These are phyloP conservation scores for Venturia pyrina DNA, from an alignment of 2,329 filamentous ascomycete species.

Conservation along the genomic window DNA sequence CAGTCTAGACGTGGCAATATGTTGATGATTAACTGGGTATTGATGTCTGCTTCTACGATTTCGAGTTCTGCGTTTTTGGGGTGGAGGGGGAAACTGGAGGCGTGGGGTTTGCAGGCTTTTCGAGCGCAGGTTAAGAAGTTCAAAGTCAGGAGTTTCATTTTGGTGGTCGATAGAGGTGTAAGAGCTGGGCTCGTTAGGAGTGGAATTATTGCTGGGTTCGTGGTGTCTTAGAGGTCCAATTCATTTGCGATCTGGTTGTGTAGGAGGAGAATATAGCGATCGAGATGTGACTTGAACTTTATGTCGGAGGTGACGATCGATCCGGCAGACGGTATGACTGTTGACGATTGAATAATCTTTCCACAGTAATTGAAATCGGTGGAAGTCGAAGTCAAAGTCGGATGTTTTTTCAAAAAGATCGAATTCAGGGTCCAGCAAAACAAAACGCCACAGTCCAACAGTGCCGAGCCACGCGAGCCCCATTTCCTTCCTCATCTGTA, in stretches of 20 bases:
- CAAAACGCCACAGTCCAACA: too few species aligned
- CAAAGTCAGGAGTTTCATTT: constrained; percentile 89
- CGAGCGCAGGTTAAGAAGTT: constrained; percentile 96
- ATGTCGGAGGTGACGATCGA: too few species aligned
- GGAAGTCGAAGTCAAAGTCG: not conserved
- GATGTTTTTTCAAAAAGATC: not conserved
- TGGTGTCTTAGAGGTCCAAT: not conserved
- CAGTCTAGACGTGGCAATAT: constrained; percentile 83
- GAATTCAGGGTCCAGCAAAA: not conserved
- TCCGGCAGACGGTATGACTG: too few species aligned
- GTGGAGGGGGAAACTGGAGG: constrained; percentile 78
- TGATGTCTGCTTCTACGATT: constrained; percentile 70
- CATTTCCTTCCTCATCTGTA: too few species aligned
- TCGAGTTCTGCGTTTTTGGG: constrained; percentile 87
- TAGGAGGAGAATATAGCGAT: not conserved
- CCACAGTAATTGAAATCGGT: too few species aligned
- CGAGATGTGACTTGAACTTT: too few species aligned
- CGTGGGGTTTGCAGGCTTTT: constrained; percentile 80
- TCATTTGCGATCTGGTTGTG: not conserved
- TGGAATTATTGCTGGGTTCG: not conserved
- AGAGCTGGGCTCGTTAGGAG: not conserved
- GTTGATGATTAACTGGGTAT: constrained; percentile 70
- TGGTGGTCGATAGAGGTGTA: not conserved
- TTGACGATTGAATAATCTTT: too few species aligned
- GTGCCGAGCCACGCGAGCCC: too few species aligned